Conservation (phyloP, 2,329 filamentous ascomycete species). For the Sarocladiaceae sp. region DNA sequence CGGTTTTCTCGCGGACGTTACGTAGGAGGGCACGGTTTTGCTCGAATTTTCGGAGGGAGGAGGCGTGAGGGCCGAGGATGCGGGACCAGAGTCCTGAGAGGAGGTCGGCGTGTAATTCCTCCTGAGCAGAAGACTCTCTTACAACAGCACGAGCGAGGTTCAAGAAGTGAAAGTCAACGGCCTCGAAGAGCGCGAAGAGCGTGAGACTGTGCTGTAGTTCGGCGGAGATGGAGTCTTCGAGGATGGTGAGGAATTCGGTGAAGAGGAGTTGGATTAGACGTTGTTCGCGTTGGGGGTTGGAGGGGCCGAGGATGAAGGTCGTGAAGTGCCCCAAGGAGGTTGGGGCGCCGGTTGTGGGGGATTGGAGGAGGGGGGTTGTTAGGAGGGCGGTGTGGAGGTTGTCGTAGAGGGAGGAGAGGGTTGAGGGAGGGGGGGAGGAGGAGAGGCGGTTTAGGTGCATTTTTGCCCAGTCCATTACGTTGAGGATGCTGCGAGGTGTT, state of each 20-base stretch:
- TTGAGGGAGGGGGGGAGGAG: constrained; percentile 50
- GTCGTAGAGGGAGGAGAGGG: constrained; percentile 68
- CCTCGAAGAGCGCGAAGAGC: constrained; percentile 86
- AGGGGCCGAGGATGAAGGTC: constrained; percentile 73
- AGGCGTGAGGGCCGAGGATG: constrained; percentile 72
- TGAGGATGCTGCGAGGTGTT: constrained; percentile 60
- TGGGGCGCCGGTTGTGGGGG: constrained; percentile 44
- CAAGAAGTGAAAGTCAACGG: constrained; percentile 84
- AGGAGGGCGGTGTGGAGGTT: constrained; percentile 78
- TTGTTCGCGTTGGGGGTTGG: constrained; percentile 74
- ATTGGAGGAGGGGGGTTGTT: constrained; percentile 56
- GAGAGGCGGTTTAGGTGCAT: constrained; percentile 73
- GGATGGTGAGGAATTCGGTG: constrained; percentile 77
- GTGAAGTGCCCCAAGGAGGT: constrained; percentile 67
- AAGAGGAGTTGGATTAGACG: constrained; percentile 78
- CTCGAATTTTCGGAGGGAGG: constrained; percentile 81
- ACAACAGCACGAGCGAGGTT: constrained; percentile 82
- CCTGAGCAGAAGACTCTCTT: constrained; percentile 77
- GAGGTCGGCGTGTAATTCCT: constrained; percentile 74
- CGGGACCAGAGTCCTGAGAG: constrained; percentile 82
- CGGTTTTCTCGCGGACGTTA: constrained; percentile 75
- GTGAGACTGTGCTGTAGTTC: constrained; percentile 77
- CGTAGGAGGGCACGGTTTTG: constrained; percentile 78
- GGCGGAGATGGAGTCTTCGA: constrained; percentile 83
- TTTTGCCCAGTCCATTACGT: constrained; percentile 95